Percentiles rank a stretch among this genome's conserved stretches.
Evolutionary conservation across 768 basidiomycete genomes (phyloP).

Genomic region (Suillus bovinus): DNA sequence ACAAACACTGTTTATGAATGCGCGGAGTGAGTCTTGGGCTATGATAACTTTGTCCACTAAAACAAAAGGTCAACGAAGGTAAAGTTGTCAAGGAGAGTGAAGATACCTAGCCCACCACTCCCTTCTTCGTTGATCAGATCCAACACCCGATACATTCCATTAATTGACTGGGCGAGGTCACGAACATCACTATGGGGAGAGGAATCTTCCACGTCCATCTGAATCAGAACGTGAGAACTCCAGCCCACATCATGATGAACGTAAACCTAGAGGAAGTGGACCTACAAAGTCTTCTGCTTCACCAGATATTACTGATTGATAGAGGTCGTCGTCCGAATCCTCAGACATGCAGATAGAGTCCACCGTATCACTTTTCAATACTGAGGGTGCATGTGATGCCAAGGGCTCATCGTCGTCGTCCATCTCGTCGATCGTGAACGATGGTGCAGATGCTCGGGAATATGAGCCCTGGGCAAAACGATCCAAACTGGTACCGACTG

Average conservation of each 20-base stretch:
- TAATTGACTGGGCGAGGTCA: conserved; percentile 33
- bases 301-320: background rate
- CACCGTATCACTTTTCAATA: background rate
- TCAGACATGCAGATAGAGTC: background rate
- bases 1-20: conserved; percentile 47
- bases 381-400: background rate
- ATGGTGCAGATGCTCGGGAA: conserved; percentile 1
- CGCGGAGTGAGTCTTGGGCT: conserved; percentile 46
- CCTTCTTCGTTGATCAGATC: conserved; percentile 54
- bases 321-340: conserved; percentile 1
- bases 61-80: background rate
- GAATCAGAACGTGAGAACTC: background rate
- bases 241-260: conserved; percentile 4
- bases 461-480: conserved; percentile 6
- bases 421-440: background rate
- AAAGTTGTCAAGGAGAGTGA: background rate
- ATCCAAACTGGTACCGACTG: background rate
- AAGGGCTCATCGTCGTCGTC: conserved; percentile 7
- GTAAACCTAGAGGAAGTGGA: background rate
- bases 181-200: conserved; percentile 15
- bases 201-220: conserved; percentile 24
- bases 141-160: conserved; percentile 53
- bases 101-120: conserved; percentile 52
- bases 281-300: background rate
- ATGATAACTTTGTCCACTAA: conserved; percentile 67